Percentiles rank a stretch among this genome's conserved stretches.
These are phyloP conservation scores for Beauveria varroae DNA, from an alignment of 2,329 filamentous ascomycete species.

Conservation along the genomic window DNA sequence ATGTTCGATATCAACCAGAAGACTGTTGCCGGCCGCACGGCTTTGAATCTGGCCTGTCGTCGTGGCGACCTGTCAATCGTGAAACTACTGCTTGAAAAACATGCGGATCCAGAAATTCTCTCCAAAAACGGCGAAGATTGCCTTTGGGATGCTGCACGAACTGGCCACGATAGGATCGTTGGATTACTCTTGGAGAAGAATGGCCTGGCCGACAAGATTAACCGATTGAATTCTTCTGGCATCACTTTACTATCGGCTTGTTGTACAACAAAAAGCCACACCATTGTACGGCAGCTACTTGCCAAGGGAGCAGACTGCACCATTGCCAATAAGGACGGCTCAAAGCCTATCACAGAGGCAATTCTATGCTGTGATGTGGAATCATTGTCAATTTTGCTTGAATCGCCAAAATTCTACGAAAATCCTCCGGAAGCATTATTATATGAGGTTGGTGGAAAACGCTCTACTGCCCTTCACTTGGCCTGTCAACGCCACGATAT, in stretches of 20 bases:
- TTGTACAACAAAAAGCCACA: too few species aligned
- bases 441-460: background rate
- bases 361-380: background rate
- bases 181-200: background rate
- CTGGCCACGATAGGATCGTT: background rate
- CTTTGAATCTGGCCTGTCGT: background rate
- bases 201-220: background rate
- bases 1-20: background rate
- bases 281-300: background rate
- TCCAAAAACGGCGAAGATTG: background rate
- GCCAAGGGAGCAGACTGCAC: background rate
- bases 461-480: background rate
- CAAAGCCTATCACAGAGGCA: background rate
- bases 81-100: background rate
- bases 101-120: background rate
- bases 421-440: too few species aligned
- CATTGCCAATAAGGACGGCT: background rate
- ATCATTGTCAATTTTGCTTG: too few species aligned
- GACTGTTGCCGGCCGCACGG: background rate
- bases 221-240: background rate
- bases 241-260: background rate
- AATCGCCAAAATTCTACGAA: too few species aligned
- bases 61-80: background rate
- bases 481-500: background rate
- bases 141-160: background rate